Percentiles rank a stretch among this genome's conserved stretches.
Conservation (phyloP, 2,329 filamentous ascomycete species). For the Rhinocladiella mackenziei region DNA sequence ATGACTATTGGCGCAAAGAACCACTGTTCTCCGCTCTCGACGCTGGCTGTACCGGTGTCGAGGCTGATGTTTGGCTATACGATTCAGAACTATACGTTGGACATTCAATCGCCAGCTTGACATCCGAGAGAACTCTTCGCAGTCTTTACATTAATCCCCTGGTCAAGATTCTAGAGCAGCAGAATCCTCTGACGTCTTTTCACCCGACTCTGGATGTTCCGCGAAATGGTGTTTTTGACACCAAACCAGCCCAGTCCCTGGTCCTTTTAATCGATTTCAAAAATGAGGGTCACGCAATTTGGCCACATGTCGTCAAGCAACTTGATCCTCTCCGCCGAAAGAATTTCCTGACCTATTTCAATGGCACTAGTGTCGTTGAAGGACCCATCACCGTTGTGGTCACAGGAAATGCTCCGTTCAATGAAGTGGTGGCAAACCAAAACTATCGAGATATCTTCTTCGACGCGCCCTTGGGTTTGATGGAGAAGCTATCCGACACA, state of each 20-base stretch:
- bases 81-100: conserved; percentile 53
- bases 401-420: conserved; percentile 52
- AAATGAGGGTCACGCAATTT: conserved; percentile 38
- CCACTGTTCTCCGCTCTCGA: conserved; percentile 54
- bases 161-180: conserved; percentile 46
- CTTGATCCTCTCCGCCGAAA: conserved; percentile 46
- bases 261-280: conserved; percentile 54
- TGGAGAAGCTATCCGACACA: conserved; percentile 27
- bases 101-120: conserved; percentile 48
- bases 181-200: conserved; percentile 45
- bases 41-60: conserved; percentile 53
- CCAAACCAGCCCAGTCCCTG: conserved; percentile 46
- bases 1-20: conserved; percentile 56
- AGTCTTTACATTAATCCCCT: conserved; percentile 54
- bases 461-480: conserved; percentile 48
- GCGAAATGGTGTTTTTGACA: conserved; percentile 50
- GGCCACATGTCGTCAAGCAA: conserved; percentile 40
- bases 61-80: conserved; percentile 57
- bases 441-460: conserved; percentile 55
- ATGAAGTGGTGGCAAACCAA: conserved; percentile 44
- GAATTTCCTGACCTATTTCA: conserved; percentile 50
- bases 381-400: conserved; percentile 52
- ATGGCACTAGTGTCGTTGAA: conserved; percentile 41
- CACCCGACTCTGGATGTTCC: conserved; percentile 31
- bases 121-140: conserved; percentile 45